A percentile compares a stretch with the other conserved stretches of the same genome.
Conservation (phyloP, 2,329 filamentous ascomycete genomes). For the Ophiocordyceps robertsii region DNA sequence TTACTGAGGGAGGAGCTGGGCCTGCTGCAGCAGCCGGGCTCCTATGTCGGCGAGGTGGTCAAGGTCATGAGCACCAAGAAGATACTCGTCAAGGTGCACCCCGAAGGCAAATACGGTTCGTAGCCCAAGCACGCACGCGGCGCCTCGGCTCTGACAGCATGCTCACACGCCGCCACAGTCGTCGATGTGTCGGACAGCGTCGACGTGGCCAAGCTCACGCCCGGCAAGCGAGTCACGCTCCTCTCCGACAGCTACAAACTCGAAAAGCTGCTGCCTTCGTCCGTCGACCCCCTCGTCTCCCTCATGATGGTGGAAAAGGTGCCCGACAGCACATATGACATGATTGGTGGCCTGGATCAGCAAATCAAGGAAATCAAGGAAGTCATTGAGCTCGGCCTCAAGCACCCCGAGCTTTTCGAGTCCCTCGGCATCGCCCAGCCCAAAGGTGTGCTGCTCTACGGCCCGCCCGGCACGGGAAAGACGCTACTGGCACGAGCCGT, state of each 20-base stretch:
- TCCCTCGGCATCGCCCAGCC: constrained; percentile 97
- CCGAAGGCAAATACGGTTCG: constrained; percentile 98
- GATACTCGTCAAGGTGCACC: constrained; percentile 96
- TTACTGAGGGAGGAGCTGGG: constrained; percentile 91
- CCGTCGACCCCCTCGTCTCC: constrained; percentile 93
- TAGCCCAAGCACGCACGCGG: constrained; percentile 2
- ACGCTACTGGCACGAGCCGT: constrained; percentile 90
- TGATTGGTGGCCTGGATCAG: constrained; percentile 97
- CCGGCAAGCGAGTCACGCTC: constrained; percentile 93
- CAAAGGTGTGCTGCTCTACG: constrained; percentile 93
- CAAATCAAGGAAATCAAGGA: constrained; percentile 99
- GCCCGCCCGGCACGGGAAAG: constrained; percentile 93
- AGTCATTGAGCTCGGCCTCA: constrained; percentile 95
- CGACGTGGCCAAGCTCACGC: constrained; percentile 88
- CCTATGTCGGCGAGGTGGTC: constrained; percentile 98
- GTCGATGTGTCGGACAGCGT: constrained; percentile 92
- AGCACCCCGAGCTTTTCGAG: constrained; percentile 97
- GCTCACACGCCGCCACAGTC: constrained; percentile 39
- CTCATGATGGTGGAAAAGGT: constrained; percentile 99
- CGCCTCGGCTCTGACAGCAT: background rate
- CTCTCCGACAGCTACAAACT: constrained; percentile 97
- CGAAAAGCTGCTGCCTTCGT: constrained; percentile 95
- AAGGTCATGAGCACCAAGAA: constrained; percentile 99
- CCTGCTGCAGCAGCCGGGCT: constrained; percentile 89
- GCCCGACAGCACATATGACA: constrained; percentile 98